Evolutionary conservation across 768 basidiomycete genomes (phyloP).

Genomic region (Mycena indigotica): DNA sequence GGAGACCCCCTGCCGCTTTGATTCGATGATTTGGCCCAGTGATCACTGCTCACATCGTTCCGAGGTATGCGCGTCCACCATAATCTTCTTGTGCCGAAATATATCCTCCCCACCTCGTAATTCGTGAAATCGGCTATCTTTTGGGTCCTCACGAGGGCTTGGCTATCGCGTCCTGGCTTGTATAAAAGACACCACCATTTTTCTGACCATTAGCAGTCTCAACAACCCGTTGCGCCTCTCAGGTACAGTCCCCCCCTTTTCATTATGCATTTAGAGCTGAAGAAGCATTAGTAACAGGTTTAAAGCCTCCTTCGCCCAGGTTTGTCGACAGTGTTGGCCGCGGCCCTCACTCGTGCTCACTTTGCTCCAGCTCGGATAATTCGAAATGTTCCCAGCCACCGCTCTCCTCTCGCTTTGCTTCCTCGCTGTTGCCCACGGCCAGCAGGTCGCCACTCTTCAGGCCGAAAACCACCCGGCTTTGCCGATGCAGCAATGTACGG

Average conservation of each 20-base stretch:
- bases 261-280: background rate
- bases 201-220: background rate
- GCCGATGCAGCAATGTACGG: background rate
- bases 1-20: too few relatives aligned
- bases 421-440: slow-evolving; percentile 47
- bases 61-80: background rate
- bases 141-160: background rate
- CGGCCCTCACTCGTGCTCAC: too few relatives aligned
- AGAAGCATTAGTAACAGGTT: too few relatives aligned
- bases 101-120: background rate
- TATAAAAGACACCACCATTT: background rate
- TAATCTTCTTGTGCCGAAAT: background rate
- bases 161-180: background rate
- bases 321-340: too few relatives aligned
- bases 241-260: background rate
- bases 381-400: background rate
- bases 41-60: too few relatives aligned
- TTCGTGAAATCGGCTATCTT: background rate
- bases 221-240: background rate
- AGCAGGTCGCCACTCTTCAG: slow-evolving; percentile 51
- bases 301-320: too few relatives aligned
- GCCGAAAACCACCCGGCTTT: slow-evolving; percentile 53
- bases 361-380: background rate
- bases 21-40: too few relatives aligned
- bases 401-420: slow-evolving; percentile 10